These are phyloP conservation scores for Leishmania tarentolae DNA, from an alignment of 208 protist species.

Conservation along the genomic window DNA sequence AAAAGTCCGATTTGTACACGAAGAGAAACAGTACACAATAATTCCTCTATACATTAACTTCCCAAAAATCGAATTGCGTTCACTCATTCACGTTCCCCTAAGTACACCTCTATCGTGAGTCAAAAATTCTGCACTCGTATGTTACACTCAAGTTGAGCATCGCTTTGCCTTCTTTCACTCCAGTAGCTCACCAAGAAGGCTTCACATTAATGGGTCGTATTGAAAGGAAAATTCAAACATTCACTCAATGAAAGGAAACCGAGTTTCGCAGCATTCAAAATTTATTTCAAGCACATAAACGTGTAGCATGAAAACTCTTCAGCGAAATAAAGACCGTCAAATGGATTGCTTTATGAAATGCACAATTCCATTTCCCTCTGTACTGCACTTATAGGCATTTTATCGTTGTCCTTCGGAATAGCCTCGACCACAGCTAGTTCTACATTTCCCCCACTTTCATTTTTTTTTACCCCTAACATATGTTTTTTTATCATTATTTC, in stretches of 20 bases:
- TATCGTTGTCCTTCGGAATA: neutral
- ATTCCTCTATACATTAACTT: neutral
- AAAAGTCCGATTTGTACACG: neutral
- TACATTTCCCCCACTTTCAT: neutral
- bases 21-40: neutral
- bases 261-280: neutral
- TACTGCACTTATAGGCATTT: neutral
- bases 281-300: neutral
- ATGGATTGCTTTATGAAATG: neutral
- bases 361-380: neutral
- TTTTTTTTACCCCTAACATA: neutral
- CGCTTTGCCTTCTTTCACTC: neutral
- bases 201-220: neutral
- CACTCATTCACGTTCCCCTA: neutral
- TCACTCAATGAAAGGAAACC: neutral
- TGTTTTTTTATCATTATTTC: no score
- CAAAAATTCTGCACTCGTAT: neutral
- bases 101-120: neutral
- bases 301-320: neutral
- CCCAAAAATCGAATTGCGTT: neutral
- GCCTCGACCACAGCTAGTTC: neutral
- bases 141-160: neutral
- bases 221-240: neutral
- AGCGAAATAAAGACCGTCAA: neutral
- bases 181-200: neutral